Base-by-base conservation (phyloP, 192 early-diverging fungal species). In the Entophlyctis luteolus region DNA sequence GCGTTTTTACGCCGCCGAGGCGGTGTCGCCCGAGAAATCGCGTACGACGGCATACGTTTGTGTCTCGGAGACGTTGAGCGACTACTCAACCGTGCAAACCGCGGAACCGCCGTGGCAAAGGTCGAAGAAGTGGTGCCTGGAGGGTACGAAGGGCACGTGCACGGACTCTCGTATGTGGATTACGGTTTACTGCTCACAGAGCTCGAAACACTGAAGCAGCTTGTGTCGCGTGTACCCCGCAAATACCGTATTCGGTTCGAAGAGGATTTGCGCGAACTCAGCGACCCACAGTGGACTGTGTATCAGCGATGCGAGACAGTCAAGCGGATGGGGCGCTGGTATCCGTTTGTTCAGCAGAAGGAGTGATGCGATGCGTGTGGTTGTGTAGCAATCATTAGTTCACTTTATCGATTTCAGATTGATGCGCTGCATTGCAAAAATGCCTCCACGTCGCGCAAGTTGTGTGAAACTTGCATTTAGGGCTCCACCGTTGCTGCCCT, bases 241-340 rank as follows among this genome's bases (percentile, higher is more conserved):
- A 81, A 74, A 36, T 67, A 83, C 16, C 81, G 87, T 16, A 68
- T 79, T 5, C 74, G 79, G 48, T 91, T 93, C 57, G 59, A 92
- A 32, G 85, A 93, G 69, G 93, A 95, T 74, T 62, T 95, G 33
- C 77, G 86, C 8, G 91, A 92, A 50, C 78, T 94, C 36, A 55
- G 27, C 1, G 49, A 84, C 59, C 74, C 76, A 8, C 38, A 49
- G 31, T 74, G 86, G 55, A 75, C 63, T 45, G 75, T 74, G 1
- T 1, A 55, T 0, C 89, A 90, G 65, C 80, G 86, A 62, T 70
- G 84, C 8, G 62, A 72, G 37, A 84, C 84, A 0, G 72, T 89
- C 23, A 73, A 79, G 46, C 75, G 89, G 20, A 90, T 92, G 86
- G 77, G 79, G 35, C 53, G 86, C 22, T 84, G 79, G 33, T 91